Percentiles rank a stretch among this genome's conserved stretches.
Evolutionary conservation across 2,329 filamentous ascomycete genomes (phyloP).

Genomic region (Bipolaris victoriae): DNA sequence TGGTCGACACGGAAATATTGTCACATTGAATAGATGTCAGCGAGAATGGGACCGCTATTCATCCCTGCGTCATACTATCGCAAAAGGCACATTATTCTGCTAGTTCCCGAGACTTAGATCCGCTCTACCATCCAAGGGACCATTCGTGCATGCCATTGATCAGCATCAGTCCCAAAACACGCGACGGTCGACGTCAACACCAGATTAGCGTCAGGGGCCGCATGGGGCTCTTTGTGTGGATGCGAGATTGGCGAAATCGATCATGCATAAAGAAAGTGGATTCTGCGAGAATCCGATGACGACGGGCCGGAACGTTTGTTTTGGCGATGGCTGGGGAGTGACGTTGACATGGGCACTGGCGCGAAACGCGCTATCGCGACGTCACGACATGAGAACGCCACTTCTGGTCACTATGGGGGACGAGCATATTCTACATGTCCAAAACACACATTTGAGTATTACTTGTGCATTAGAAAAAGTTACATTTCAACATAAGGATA

Average conservation of each 20-base stretch:
- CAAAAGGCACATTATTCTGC: neutral
- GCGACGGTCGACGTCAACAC: slow-evolving; percentile 31
- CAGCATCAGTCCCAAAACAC: slow-evolving; percentile 6
- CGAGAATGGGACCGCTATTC: neutral
- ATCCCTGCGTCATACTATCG: slow-evolving; percentile 8
- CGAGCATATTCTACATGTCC: neutral
- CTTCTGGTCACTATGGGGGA: neutral
- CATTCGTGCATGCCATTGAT: neutral
- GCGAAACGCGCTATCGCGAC: slow-evolving; percentile 28
- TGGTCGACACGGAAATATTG: neutral
- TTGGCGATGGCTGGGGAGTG: slow-evolving; percentile 21
- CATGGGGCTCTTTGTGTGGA: slow-evolving; percentile 20
- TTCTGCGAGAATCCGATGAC: slow-evolving; percentile 23
- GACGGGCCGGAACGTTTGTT: slow-evolving; percentile 17
- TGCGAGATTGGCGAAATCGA: slow-evolving; percentile 34
- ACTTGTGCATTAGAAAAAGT: neutral
- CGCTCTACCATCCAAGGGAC: neutral
- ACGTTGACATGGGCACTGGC: slow-evolving; percentile 22
- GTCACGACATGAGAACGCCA: slow-evolving; percentile 13
- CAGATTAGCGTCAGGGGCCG: slow-evolving; percentile 31
- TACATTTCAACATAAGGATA: neutral
- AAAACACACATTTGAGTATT: neutral
- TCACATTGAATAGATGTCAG: neutral
- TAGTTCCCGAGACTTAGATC: neutral
- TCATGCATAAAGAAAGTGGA: slow-evolving; percentile 21